Evolutionary conservation across 352 stramenopile species (phyloP), one percentile per base, ranked within the genome.

Genomic region (Globisporangium paddicum): DNA sequence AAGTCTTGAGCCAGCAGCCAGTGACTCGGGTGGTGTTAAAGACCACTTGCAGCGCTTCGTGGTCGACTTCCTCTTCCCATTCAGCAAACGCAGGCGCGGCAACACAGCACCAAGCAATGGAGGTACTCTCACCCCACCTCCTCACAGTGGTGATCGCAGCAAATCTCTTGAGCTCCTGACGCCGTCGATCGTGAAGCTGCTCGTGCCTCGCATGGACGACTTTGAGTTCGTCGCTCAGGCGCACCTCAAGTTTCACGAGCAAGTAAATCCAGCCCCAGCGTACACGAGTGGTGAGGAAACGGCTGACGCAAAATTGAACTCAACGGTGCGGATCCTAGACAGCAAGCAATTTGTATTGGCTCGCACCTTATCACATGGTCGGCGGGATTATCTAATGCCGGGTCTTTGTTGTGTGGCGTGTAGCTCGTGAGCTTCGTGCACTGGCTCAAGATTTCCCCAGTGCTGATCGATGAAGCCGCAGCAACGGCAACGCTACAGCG

Each of bases 41-140:
- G 19, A 58, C 11, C 18, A 6, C 18, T 38, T 63, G 23, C 47
- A 30, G 26, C 19, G 23, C 13, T 51, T 63, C 26, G 38, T 45
- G 18, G 32, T 51, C 32, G 46, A 57, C 9, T 51, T 55, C 25
- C 18, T 63, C 23, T 63, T 58, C 16, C 47, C 48, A 11, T 63
- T 63, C 25, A 26, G 35, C 45, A 49, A 48, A 26, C 57, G 46
- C 26, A 51, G 42, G 55, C 55, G 16, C 18, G 25, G 38, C 16
- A 25, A 1, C 21, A 6, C 23, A 37, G 23, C 4, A 44, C 35
- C 37, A n/a, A 19, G 13, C 13, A 13, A 5, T 38, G 34, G 34
- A 14, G 16, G 14, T 4, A 42, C 18, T 19, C 38, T 10, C 16
- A 44, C 18, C 9, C 38, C 8, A 14, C 16, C 18, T 2, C 38